Evolutionary conservation across 805 yeast genomes (phyloP).

Genomic region (Yarrowia yakushimensis): DNA sequence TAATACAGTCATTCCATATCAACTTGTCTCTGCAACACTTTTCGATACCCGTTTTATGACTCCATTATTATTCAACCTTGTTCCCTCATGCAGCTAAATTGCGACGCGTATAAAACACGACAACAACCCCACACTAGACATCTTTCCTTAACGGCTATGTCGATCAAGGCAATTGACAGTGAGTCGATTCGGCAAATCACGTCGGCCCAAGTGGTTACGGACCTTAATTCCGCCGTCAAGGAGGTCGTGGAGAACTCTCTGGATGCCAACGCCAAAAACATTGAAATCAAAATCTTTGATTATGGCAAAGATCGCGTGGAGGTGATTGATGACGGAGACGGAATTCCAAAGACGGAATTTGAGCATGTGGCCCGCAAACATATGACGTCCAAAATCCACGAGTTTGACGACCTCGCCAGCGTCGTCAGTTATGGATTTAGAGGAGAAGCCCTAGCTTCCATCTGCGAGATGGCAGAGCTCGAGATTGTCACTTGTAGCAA

Average conservation of each 20-base stretch:
- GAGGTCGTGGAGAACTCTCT: conserved; percentile 84
- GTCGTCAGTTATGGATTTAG: conserved; percentile 59
- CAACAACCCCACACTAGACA: neutral
- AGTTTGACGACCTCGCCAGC: conserved; percentile 40
- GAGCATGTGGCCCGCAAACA: conserved; percentile 46
- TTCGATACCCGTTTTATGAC: neutral
- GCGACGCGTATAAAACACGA: neutral
- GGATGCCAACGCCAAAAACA: conserved; percentile 68
- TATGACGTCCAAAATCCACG: conserved; percentile 53
- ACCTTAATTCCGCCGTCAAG: conserved; percentile 70
- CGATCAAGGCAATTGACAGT: conserved; percentile 43
- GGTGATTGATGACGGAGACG: conserved; percentile 70
- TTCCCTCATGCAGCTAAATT: neutral
- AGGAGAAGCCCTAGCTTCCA: conserved; percentile 64
- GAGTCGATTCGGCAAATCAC: conserved; percentile 72
- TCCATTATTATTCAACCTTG: neutral
- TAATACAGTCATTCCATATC: no score
- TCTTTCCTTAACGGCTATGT: neutral
- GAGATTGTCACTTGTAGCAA: conserved; percentile 47
- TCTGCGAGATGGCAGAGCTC: conserved; percentile 49
- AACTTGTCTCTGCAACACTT: neutral
- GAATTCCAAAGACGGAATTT: conserved; percentile 53
- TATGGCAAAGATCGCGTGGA: conserved; percentile 73
- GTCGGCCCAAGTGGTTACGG: conserved; percentile 90
- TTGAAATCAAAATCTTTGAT: conserved; percentile 65